Evolutionary conservation across 1,284 basidiomycete species (phyloP), one percentile per base, ranked within the genome.

Genomic region (Trametes pubescens): DNA sequence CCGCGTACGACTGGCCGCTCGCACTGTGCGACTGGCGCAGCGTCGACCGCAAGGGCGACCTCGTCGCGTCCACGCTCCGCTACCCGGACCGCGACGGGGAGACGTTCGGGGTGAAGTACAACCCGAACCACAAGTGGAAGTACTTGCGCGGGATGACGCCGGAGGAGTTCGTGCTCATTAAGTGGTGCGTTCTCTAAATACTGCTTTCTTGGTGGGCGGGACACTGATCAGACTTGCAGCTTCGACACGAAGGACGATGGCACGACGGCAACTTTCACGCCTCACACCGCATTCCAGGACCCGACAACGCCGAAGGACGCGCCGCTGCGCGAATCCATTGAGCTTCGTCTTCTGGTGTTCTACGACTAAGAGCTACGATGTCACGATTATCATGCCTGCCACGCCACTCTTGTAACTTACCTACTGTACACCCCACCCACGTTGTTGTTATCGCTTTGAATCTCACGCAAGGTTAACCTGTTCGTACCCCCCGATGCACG

Each of bases 121-220:
- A 82, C 72, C 76, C 81, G 3, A 75, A 79, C 35, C 87, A 91
- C 65, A 78, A 77, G 69, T 92, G 88, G 88, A 88, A 86, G 73
- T 91, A 90, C 73, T 65, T 89, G 56, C 76, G 78, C 47, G 88
- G 86, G 0, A 83, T 90, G 82, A 80, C 77, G 13, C 85, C 88
- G 0, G 85, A 90, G 32, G 88, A 92, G 73, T 72, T 84, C 47
- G 83, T 88, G 37, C 72, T 91, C 35, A 86, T 91, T 71, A 91
- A 91, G 76, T 90, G 88, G 86, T 90, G 65, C 57, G 86, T 77
- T 11, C 5, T 21, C 34, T 22, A 34, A 21, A 9, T 29, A 24
- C 9, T 35, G 3, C 16, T 22, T 14, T 38, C 7, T 13, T 16
- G 38, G 22, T 6, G 13, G 34, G 22, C 32, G 14, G n/a, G 34